Percentiles rank a stretch among this genome's conserved stretches.
Conservation (phyloP, 306 rosid genomes). For the Quercus suber region DNA sequence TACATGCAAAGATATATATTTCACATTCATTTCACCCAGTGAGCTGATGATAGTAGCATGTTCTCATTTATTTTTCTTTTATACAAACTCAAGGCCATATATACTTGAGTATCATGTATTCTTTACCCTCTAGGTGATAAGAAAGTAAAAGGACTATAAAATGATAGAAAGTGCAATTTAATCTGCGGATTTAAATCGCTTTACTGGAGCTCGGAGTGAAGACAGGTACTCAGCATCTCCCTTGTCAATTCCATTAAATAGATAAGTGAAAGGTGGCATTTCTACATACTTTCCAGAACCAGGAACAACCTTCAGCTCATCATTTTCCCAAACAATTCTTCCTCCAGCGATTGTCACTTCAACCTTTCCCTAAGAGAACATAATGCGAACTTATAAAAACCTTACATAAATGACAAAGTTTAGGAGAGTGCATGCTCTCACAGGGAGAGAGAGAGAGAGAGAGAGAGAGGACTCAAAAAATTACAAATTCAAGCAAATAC, state of each 20-base stretch:
- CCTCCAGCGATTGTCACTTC: conserved; percentile 93
- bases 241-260: conserved; percentile 68
- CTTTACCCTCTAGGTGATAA: not conserved
- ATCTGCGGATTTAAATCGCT: conserved; percentile 41
- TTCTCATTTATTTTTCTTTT: not conserved
- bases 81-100: not conserved
- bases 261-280: conserved; percentile 62
- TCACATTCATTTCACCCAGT: not conserved
- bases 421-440: not conserved
- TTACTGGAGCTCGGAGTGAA: conserved; percentile 68
- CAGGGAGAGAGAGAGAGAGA: too few species aligned
- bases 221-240: conserved; percentile 60
- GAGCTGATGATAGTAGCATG: not conserved
- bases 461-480: not conserved
- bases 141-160: not conserved
- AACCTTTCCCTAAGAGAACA: conserved; percentile 68
- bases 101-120: not conserved
- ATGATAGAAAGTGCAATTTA: conserved; percentile 14
- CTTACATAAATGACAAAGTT: conserved; percentile 1
- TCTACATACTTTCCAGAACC: conserved; percentile 74
- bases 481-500: not conserved
- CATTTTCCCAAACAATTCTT: conserved; percentile 86
- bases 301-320: conserved; percentile 69
- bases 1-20: not conserved
- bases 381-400: not conserved